phyloP scores from a whole-genome alignment of 176 grass and related monocot genomes.

The Ensete ventricosum region DNA sequence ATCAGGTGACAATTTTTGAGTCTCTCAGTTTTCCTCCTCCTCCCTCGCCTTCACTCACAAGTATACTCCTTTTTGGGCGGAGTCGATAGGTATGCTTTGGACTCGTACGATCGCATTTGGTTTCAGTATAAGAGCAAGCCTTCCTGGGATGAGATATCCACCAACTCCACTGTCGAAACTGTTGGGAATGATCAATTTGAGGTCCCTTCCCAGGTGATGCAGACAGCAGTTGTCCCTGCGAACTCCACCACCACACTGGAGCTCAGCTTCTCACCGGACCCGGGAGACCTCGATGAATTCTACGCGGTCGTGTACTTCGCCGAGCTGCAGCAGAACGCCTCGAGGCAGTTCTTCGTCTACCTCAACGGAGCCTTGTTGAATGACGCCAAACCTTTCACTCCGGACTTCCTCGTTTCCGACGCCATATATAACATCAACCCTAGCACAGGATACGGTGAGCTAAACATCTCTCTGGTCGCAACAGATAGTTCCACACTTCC shows the following conservation, averaged over 20 bases:
- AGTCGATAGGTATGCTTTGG: background rate
- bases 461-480: background rate
- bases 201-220: background rate
- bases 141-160: background rate
- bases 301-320: background rate
- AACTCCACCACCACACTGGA: background rate
- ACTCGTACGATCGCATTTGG: background rate
- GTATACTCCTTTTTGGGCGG: background rate
- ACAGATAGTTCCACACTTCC: background rate
- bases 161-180: background rate
- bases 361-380: background rate
- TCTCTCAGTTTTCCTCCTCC: too few species aligned
- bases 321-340: background rate
- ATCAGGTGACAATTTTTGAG: too few species aligned
- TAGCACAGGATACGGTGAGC: background rate
- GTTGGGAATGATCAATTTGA: background rate
- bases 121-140: background rate
- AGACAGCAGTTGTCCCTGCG: background rate
- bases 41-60: too few species aligned
- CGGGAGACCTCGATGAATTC: background rate
- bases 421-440: background rate
- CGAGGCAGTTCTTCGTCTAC: background rate
- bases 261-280: background rate
- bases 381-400: background rate
- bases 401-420: background rate